phyloP scores from a whole-genome alignment of 2,329 filamentous ascomycete genomes.

The Cladophialophora bantiana region DNA sequence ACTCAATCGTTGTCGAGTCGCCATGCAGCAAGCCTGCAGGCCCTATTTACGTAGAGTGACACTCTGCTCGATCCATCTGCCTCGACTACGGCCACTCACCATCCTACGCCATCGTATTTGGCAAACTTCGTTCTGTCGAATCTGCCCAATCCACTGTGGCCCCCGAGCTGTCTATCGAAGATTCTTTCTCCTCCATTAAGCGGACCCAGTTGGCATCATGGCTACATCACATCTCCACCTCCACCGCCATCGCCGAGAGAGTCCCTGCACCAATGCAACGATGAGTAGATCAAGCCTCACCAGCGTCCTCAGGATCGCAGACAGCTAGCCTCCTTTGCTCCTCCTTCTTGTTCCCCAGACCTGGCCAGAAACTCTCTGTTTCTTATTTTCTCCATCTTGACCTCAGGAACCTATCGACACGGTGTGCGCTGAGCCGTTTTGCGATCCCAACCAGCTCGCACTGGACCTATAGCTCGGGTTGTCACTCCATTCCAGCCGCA shows the following conservation, averaged over 20 bases:
- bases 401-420: not conserved
- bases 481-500: slow-evolving; percentile 14
- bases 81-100: slow-evolving; percentile 11
- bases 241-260: slow-evolving; percentile 10
- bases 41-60: not conserved
- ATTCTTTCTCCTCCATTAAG: slow-evolving; percentile 3
- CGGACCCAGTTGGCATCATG: slow-evolving; percentile 20
- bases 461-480: not conserved
- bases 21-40: not conserved
- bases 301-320: not conserved
- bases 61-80: not conserved
- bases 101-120: slow-evolving; percentile 5
- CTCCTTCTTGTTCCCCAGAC: slow-evolving; percentile 10
- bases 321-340: slow-evolving; percentile 4
- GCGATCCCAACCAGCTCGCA: not conserved
- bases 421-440: slow-evolving; percentile 1
- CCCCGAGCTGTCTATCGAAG: not conserved
- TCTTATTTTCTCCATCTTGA: not conserved
- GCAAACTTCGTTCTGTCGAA: slow-evolving; percentile 21
- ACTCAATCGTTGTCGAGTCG: not conserved
- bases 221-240: not conserved
- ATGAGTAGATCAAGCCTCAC: slow-evolving; percentile 18
- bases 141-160: slow-evolving; percentile 7
- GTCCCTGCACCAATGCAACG: slow-evolving; percentile 13
- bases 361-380: not conserved